These are phyloP conservation scores for Penicillium angulare DNA, from an alignment of 495 filamentous ascomycete species.

Conservation along the genomic window DNA sequence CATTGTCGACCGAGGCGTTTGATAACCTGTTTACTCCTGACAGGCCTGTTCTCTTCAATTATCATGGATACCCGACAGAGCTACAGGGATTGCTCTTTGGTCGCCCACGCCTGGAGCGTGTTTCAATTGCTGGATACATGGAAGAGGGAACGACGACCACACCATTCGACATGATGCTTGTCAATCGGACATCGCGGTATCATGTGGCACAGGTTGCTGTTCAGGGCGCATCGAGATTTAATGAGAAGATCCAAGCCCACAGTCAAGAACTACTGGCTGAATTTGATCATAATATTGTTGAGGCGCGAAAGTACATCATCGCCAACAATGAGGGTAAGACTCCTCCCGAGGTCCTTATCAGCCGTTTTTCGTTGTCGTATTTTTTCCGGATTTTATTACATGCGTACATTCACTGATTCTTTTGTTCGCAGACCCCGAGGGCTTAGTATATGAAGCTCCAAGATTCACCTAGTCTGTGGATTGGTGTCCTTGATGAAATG, in stretches of 20 bases:
- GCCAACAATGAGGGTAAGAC: slow-evolving; percentile 48
- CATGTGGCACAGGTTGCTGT: slow-evolving; percentile 61
- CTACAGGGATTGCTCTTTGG: slow-evolving; percentile 65
- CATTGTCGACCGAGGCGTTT: slow-evolving; percentile 53
- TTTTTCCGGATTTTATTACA: too few relatives aligned
- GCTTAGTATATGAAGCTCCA: slow-evolving; percentile 54
- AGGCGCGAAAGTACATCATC: slow-evolving; percentile 57
- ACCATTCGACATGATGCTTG: slow-evolving; percentile 73
- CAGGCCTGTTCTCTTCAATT: slow-evolving; percentile 64
- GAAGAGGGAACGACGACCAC: slow-evolving; percentile 74
- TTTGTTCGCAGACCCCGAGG: slow-evolving; percentile 60
- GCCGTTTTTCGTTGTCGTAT: too few relatives aligned
- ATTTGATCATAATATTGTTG: slow-evolving; percentile 48
- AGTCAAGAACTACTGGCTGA: slow-evolving; percentile 48
- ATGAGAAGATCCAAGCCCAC: slow-evolving; percentile 48
- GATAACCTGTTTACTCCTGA: slow-evolving; percentile 61
- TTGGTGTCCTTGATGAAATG: background rate
- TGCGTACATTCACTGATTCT: too few relatives aligned
- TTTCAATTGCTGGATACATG: slow-evolving; percentile 60
- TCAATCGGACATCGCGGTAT: slow-evolving; percentile 62
- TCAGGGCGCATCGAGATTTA: slow-evolving; percentile 44
- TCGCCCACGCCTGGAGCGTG: slow-evolving; percentile 46
- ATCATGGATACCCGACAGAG: slow-evolving; percentile 66
- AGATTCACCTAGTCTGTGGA: slow-evolving; percentile 41
- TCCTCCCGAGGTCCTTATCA: background rate